Conservation (phyloP, 1,284 basidiomycete species). For the Rhodotorula sp. region DNA sequence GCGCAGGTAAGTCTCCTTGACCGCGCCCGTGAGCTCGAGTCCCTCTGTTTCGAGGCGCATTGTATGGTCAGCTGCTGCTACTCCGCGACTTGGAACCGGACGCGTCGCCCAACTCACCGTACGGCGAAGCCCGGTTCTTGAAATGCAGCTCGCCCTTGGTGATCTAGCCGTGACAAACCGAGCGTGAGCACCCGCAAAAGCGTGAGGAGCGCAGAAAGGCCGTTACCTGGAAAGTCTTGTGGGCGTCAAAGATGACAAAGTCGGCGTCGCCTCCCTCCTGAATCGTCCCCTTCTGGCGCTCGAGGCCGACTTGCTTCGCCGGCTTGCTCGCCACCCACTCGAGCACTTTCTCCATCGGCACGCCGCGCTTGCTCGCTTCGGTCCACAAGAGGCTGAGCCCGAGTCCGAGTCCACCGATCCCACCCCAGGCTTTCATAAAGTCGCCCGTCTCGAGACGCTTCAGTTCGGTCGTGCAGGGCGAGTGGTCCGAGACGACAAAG, state of each 20-base stretch:
- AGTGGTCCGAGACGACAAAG: constrained; percentile 89
- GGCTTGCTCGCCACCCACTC: constrained; percentile 70
- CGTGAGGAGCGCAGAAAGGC: not conserved
- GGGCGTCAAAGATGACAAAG: constrained; percentile 77
- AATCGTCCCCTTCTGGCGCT: constrained; percentile 67
- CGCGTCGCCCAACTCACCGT: constrained; percentile 49
- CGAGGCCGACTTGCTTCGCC: constrained; percentile 73
- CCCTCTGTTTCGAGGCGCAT: constrained; percentile 54
- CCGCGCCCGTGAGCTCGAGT: constrained; percentile 64
- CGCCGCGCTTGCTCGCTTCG: constrained; percentile 61
- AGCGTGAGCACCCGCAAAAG: not conserved
- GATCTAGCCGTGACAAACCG: constrained; percentile 56
- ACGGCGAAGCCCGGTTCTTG: constrained; percentile 90
- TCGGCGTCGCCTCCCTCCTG: constrained; percentile 76
- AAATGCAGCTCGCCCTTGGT: constrained; percentile 71
- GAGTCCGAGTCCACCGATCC: constrained; percentile 81
- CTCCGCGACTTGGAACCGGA: too few species aligned
- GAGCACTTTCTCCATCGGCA: constrained; percentile 62
- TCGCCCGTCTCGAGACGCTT: constrained; percentile 77
- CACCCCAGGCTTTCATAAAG: constrained; percentile 88
- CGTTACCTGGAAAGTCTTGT: constrained; percentile 60
- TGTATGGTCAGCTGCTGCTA: not conserved
- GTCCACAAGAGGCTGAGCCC: constrained; percentile 84
- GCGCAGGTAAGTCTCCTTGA: constrained; percentile 72
- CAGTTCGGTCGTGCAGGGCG: constrained; percentile 77